These are phyloP conservation scores for Lichtheimia ornata DNA, from an alignment of 371 early-diverging fungal genomes.

Conservation along the genomic window DNA sequence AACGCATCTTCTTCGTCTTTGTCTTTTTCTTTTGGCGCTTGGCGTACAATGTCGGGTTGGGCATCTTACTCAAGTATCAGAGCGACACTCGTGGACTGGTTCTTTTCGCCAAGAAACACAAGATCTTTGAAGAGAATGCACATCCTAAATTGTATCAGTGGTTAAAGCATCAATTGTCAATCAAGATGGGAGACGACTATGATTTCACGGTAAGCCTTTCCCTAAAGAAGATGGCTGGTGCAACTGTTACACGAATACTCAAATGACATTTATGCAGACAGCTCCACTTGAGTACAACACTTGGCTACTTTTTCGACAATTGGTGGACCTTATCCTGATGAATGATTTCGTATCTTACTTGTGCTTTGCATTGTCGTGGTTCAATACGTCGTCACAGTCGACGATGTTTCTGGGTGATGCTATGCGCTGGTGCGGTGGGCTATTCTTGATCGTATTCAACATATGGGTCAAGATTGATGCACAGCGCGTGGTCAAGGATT, in stretches of 20 bases:
- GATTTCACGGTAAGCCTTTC: slow-evolving; percentile 62
- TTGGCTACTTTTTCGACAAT: slow-evolving; percentile 92
- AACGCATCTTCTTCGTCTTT: slow-evolving; percentile 60
- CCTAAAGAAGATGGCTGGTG: too few species aligned
- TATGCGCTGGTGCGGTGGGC: slow-evolving; percentile 76
- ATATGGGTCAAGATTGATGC: slow-evolving; percentile 96
- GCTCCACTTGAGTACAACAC: slow-evolving; percentile 92
- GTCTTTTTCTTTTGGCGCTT: slow-evolving; percentile 86
- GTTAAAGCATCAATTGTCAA: slow-evolving; percentile 70
- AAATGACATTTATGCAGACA: slow-evolving; percentile 34
- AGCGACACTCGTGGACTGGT: slow-evolving; percentile 75
- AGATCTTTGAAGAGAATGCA: slow-evolving; percentile 60
- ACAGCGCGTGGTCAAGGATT: slow-evolving; percentile 93
- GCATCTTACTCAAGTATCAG: slow-evolving; percentile 80
- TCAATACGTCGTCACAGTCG: slow-evolving; percentile 57
- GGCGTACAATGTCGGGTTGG: slow-evolving; percentile 87
- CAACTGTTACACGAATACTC: too few species aligned
- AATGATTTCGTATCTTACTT: slow-evolving; percentile 90
- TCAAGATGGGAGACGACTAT: slow-evolving; percentile 89
- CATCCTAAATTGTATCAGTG: slow-evolving; percentile 58
- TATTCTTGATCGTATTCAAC: slow-evolving; percentile 83
- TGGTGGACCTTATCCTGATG: slow-evolving; percentile 90
- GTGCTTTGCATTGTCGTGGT: slow-evolving; percentile 77
- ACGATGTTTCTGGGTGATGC: slow-evolving; percentile 59
- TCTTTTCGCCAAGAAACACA: slow-evolving; percentile 60